Percentiles rank a stretch among this genome's conserved stretches.
Evolutionary conservation across 148 eudicot species (phyloP).

Genomic region (Drosera capensis): DNA sequence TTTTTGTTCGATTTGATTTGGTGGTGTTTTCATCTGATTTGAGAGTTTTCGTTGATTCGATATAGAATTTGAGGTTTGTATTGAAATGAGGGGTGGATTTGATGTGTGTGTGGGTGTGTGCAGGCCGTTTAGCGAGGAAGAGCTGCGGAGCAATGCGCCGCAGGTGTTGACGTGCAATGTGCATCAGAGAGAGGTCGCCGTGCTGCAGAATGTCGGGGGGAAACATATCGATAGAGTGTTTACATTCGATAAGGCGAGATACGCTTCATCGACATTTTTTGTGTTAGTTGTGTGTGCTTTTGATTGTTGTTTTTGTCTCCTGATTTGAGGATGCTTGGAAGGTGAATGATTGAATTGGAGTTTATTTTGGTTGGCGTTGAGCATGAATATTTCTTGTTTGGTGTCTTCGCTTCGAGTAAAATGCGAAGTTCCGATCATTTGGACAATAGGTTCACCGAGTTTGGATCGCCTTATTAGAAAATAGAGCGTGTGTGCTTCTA

Average conservation of each 20-base stretch:
- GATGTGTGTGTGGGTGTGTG: slow-evolving; percentile 2
- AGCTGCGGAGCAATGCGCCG: slow-evolving; percentile 75
- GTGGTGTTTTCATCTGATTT: background rate
- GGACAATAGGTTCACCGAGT: too few relatives aligned
- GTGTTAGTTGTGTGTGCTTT: background rate
- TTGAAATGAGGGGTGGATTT: too few relatives aligned
- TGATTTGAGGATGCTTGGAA: too few relatives aligned
- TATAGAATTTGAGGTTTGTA: too few relatives aligned
- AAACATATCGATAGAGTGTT: slow-evolving; percentile 48
- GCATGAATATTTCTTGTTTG: too few relatives aligned
- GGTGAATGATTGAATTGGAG: background rate
- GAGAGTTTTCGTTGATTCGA: too few relatives aligned
- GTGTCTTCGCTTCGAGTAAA: too few relatives aligned
- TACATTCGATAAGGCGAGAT: slow-evolving; percentile 50
- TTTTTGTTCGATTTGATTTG: background rate
- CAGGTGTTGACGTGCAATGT: slow-evolving; percentile 87
- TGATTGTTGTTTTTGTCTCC: background rate
- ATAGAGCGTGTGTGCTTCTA: too few relatives aligned
- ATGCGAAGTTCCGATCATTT: too few relatives aligned
- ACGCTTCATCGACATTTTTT: background rate
- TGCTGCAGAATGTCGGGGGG: slow-evolving; percentile 48
- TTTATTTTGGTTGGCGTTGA: background rate
- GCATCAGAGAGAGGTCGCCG: slow-evolving; percentile 65
- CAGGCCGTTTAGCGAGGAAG: slow-evolving; percentile 91
- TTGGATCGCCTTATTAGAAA: too few relatives aligned